Evolutionary conservation across 2,329 filamentous ascomycete species (phyloP), one percentile per base, ranked within the genome.

Genomic region (Bipolaris cookei): DNA sequence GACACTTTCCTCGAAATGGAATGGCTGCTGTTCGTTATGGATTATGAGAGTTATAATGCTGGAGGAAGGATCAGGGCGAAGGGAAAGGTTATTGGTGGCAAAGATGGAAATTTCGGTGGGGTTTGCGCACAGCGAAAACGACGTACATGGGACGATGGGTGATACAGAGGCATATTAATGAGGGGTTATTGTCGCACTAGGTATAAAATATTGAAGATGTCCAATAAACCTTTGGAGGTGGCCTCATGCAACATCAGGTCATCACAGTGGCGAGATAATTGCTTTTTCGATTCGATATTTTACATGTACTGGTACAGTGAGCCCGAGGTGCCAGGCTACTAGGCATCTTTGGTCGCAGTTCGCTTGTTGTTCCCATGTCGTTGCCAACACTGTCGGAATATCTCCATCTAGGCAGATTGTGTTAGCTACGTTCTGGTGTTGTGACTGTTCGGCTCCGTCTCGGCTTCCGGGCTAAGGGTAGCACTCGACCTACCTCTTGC

Each of bases 331-430:
- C 25, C 28, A 6, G 20, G 2, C 7, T 16, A 39, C 77, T 66
- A 86, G 35, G 82, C 84, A 72, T 96, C 88, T 72, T 92, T 94
- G 39, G 84, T 88, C 51, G 84, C 84, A 0, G 93, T 97, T 70
- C 95, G 86, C 75, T 90, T 81, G 69, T 96, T 88, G 76, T 98
- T 98, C 46, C 92, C 88, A 69, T 96, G 88, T 62, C 83, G 83
- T 79, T 96, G 97, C 94, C 94, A 98, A 78, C 94, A 98, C 69
- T 89, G 85, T 70, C 88, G 88, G 75, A 98, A 98, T 2, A 84
- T 83, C 73, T 95, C 89, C 90, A 98, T 96, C 94, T 98, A 52
- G 3, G 18, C 35, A 16, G n/a, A 21, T 43, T 6, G 51, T 18
- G 21, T 46, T 41, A 53, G 6, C 7, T n/a, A 23, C 6, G 21